Conservation (phyloP, 257 asterid genomes). For the Petunia axillaris region DNA sequence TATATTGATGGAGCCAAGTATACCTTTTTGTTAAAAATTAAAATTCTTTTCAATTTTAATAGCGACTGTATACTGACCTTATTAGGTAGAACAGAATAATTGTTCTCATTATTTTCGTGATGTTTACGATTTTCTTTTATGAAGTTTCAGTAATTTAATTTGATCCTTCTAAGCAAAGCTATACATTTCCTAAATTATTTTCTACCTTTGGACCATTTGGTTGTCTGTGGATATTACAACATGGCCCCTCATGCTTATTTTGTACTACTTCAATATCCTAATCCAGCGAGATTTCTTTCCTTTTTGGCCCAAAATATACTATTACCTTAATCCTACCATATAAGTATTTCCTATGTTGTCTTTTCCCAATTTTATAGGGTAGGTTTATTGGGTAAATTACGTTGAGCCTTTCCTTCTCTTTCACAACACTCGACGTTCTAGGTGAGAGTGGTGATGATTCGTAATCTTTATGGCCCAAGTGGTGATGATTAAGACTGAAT, state of each 20-base stretch:
- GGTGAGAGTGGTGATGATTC: too few relatives aligned
- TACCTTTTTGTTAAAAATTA: background rate
- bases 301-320: too few relatives aligned
- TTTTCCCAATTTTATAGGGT: too few relatives aligned
- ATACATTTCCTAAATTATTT: conserved; percentile 1
- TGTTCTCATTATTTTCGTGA: conserved; percentile 11
- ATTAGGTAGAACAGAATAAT: background rate
- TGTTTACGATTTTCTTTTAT: background rate
- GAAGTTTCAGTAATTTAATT: conserved; percentile 23
- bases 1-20: background rate
- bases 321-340: too few relatives aligned
- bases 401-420: too few relatives aligned
- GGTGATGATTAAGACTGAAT: too few relatives aligned
- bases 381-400: too few relatives aligned
- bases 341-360: too few relatives aligned
- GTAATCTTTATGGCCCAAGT: too few relatives aligned
- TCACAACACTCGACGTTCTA: too few relatives aligned
- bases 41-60: background rate
- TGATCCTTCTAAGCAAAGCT: conserved; percentile 38
- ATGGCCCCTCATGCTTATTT: background rate
- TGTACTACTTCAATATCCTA: background rate
- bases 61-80: background rate
- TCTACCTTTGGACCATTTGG: background rate
- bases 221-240: background rate
- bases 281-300: background rate